phyloP scores from a whole-genome alignment of 495 filamentous ascomycete species.

The Extremus antarcticus region DNA sequence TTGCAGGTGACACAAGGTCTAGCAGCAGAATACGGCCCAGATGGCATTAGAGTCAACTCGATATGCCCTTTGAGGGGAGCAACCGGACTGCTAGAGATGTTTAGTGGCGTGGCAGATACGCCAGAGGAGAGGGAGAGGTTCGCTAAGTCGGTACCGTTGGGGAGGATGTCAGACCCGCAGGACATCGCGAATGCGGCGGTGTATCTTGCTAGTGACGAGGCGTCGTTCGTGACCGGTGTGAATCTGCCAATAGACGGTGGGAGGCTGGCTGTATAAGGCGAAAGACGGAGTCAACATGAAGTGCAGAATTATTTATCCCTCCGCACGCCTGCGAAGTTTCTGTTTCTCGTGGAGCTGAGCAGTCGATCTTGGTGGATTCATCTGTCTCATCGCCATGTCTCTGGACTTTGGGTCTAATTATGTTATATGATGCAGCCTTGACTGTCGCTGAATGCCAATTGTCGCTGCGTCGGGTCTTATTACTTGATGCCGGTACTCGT shows the following conservation, averaged over 20 bases:
- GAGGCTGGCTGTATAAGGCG: constrained; percentile 12
- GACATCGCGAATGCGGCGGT: constrained; percentile 25
- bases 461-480: too few species aligned
- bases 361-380: too few species aligned
- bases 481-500: too few species aligned
- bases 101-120: constrained; percentile 29
- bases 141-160: constrained; percentile 46
- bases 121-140: constrained; percentile 57
- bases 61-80: constrained; percentile 18
- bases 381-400: too few species aligned
- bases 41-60: constrained; percentile 19
- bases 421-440: too few species aligned
- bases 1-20: constrained; percentile 18
- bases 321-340: too few species aligned
- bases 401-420: too few species aligned
- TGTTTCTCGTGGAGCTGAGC: too few species aligned
- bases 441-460: too few species aligned
- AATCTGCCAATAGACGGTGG: constrained; percentile 25
- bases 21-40: constrained; percentile 19
- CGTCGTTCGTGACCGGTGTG: constrained; percentile 24
- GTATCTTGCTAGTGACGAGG: constrained; percentile 27
- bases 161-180: constrained; percentile 20
- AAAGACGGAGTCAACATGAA: too few species aligned
- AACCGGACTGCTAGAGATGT: constrained; percentile 49
- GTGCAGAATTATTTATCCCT: too few species aligned